phyloP scores from a whole-genome alignment of 1,284 basidiomycete genomes.

The Sphaerobolus stellatus region DNA sequence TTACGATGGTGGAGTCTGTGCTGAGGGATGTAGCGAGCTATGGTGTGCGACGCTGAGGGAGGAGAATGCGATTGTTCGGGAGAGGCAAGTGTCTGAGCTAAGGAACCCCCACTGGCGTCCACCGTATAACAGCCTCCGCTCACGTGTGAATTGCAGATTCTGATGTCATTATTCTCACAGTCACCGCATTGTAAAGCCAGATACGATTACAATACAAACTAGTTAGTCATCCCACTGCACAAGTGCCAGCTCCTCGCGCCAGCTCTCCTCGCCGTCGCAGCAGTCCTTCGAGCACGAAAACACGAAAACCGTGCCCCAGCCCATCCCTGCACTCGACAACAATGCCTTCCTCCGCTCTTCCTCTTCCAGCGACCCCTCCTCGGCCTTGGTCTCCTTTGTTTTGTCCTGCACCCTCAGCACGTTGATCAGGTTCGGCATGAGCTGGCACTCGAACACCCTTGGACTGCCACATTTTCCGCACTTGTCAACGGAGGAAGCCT shows the following conservation, averaged over 20 bases:
- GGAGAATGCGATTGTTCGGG: not conserved
- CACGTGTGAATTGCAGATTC: not conserved
- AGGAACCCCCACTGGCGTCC: no score
- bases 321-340: constrained; percentile 67
- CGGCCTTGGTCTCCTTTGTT: constrained; percentile 22
- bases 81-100: not conserved
- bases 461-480: constrained; percentile 61
- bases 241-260: constrained; percentile 72
- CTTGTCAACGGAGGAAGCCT: constrained; percentile 22
- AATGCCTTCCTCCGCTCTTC: constrained; percentile 54
- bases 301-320: constrained; percentile 82
- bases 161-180: not conserved
- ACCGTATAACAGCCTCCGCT: no score
- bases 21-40: not conserved
- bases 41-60: not conserved
- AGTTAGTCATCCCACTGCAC: constrained; percentile 67
- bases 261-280: constrained; percentile 44
- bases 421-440: constrained; percentile 86
- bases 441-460: constrained; percentile 79
- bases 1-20: not conserved
- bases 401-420: constrained; percentile 42
- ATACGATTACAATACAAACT: no score
- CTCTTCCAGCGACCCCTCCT: constrained; percentile 45
- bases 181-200: no score
- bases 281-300: constrained; percentile 80